Conservation (phyloP, 441 rosid species). For the Manihot esculenta region DNA sequence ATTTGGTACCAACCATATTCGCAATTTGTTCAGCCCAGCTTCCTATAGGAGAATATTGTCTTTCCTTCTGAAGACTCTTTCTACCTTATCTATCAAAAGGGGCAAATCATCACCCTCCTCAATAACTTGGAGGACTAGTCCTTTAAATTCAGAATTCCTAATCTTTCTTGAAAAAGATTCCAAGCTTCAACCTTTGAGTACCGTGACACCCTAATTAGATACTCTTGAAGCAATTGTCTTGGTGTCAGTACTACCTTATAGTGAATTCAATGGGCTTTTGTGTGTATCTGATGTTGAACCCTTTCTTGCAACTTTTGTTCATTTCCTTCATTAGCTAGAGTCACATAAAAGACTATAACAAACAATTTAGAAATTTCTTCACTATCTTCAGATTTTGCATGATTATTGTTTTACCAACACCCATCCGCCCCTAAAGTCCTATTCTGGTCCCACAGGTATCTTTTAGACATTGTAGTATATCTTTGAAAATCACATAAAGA, state of each 20-base stretch:
- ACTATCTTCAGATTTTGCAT: conserved; percentile 30
- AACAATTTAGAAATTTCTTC: conserved; percentile 25
- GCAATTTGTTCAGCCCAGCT: conserved; percentile 17
- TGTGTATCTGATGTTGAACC: conserved; percentile 22
- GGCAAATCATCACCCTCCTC: conserved; percentile 40
- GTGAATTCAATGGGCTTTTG: conserved; percentile 17
- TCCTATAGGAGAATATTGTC: conserved; percentile 23
- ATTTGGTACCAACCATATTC: not conserved
- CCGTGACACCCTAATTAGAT: conserved; percentile 12
- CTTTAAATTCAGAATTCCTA: conserved; percentile 12
- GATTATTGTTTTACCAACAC: conserved; percentile 36
- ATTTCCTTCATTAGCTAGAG: conserved; percentile 11
- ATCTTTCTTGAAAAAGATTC: conserved; percentile 22
- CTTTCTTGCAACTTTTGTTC: not conserved
- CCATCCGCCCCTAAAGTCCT: conserved; percentile 36
- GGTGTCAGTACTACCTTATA: not conserved
- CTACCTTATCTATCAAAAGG: conserved; percentile 35
- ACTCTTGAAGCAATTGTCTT: conserved; percentile 22
- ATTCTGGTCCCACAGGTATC: conserved; percentile 21
- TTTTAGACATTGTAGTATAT: not conserved
- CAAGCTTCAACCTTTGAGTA: conserved; percentile 21
- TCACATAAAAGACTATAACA: conserved; percentile 28
- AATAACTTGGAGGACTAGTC: conserved; percentile 18
- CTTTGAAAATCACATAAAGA: not conserved
- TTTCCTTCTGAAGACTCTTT: conserved; percentile 29